Conservation (phyloP, 345 rosid genomes). For the Citrus cavaleriei region DNA sequence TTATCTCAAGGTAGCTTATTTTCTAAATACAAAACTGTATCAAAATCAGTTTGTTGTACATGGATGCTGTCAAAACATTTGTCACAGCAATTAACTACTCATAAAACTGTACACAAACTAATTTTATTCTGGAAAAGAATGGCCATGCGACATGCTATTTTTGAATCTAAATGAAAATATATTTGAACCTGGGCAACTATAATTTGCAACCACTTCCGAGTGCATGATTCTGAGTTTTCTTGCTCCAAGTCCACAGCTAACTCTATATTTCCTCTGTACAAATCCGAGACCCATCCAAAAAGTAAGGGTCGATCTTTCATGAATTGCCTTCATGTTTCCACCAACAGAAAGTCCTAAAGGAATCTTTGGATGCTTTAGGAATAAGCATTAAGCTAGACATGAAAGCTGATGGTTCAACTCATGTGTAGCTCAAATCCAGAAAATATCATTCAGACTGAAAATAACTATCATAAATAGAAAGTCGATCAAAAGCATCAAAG, state of each 20-base stretch:
- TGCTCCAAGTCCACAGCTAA: constrained; percentile 4
- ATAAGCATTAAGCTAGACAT: not conserved
- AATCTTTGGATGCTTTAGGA: not conserved
- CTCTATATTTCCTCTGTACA: constrained; percentile 20
- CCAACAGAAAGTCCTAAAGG: not conserved
- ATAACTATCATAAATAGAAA: constrained; percentile 71
- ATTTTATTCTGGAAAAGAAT: constrained; percentile 15
- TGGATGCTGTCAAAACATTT: not conserved
- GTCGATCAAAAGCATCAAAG: constrained; percentile 81
- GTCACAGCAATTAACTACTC: not conserved
- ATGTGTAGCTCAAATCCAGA: not conserved
- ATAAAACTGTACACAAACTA: not conserved
- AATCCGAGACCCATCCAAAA: constrained; percentile 18
- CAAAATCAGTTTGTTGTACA: not conserved
- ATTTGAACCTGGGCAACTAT: not conserved
- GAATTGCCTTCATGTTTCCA: not conserved
- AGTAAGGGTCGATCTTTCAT: constrained; percentile 18
- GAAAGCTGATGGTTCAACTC: not conserved
- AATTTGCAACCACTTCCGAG: not conserved
- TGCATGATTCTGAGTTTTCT: not conserved
- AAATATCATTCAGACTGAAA: constrained; percentile 51
- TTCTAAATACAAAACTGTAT: not conserved
- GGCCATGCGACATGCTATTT: not conserved
- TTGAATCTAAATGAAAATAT: not conserved
- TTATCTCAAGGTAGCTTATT: not conserved